phyloP scores from a whole-genome alignment of 768 basidiomycete genomes.

The Butyriboletus loyo region DNA sequence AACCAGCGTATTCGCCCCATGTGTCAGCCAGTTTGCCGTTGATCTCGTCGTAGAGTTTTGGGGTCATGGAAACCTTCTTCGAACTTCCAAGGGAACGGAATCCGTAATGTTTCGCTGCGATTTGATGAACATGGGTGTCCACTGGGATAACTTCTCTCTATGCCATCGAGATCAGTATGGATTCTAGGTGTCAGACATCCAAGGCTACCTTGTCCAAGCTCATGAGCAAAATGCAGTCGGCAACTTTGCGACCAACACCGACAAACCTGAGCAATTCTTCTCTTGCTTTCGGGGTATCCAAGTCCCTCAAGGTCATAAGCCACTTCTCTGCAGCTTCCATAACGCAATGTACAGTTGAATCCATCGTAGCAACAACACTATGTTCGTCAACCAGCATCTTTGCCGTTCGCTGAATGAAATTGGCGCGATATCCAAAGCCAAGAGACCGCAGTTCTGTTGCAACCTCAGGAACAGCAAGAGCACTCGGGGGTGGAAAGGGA shows the following conservation, averaged over 20 bases:
- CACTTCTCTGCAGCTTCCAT: slow-evolving; percentile 57
- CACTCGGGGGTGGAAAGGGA: slow-evolving; percentile 81
- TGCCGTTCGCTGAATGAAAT: slow-evolving; percentile 83
- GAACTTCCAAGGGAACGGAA: slow-evolving; percentile 42
- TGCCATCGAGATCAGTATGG: slow-evolving; percentile 3
- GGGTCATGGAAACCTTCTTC: slow-evolving; percentile 63
- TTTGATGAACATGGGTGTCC: slow-evolving; percentile 93
- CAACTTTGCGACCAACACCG: slow-evolving; percentile 95
- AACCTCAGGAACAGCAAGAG: slow-evolving; percentile 56
- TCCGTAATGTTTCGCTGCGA: slow-evolving; percentile 77
- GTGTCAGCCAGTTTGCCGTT: slow-evolving; percentile 53
- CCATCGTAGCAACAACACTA: slow-evolving; percentile 14
- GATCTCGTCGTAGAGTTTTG: slow-evolving; percentile 73
- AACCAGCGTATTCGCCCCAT: slow-evolving; percentile 88
- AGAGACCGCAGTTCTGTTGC: slow-evolving; percentile 66
- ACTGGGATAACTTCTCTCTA: slow-evolving; percentile 88
- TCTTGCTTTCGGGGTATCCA: slow-evolving; percentile 58
- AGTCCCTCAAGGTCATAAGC: slow-evolving; percentile 51
- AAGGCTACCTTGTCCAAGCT: slow-evolving; percentile 76
- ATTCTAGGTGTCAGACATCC: background rate
- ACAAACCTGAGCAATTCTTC: slow-evolving; percentile 75
- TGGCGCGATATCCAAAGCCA: slow-evolving; percentile 95
- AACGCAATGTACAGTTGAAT: background rate
- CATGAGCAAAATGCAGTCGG: slow-evolving; percentile 93
- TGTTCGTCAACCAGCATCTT: slow-evolving; percentile 67